Base-by-base conservation (phyloP, 345 rosid species). In the Populus ilicifolia region DNA sequence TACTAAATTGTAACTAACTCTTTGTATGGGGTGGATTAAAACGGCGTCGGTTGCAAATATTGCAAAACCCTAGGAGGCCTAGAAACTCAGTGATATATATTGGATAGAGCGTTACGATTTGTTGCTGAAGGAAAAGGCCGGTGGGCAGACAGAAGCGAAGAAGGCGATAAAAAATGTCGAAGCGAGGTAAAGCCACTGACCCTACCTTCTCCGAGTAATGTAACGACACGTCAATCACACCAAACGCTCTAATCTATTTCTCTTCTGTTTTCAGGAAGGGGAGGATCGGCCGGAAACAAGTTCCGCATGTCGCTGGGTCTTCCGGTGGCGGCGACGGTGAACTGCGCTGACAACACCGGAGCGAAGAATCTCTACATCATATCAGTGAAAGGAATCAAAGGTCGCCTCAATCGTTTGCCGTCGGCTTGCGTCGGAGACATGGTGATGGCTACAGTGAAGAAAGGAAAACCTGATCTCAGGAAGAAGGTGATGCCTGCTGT, bases 371-470 rank as follows among this genome's bases (percentile, higher is more conserved):
- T 94, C 1, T 94, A 94, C 88, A 91, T 94, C 82, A 93, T 94
- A 14, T 94, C 98, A 0, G 99, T 94, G 72, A 94, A 94, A 75
- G 98, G 97, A n/a, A 91, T 94, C 86, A 93, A 93, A 79, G 99
- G 98, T 29, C 93, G 97, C 5, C 89, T 94, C 56, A 94, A 94
- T 86, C 81, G 99, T 5, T 80, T 94, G 54, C 99, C 99, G 8
- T 91, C 97, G 0, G 99, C 98, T 65, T 93, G 98, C 70, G 97
- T 93, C 1, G 98, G 99, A 0, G 99, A 95, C 83, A 95, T 93
- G 99, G 98, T 93, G 29, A 93, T 93, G 98, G 99, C 98, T 54
- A 94, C 99, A 0, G 99, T 94, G 23, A 94, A 94, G 87, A 94
- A 94, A 72, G 99, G 99, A 25, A 94, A 94, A 79, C 99, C 99